Percentiles rank a stretch among this genome's conserved stretches.
Evolutionary conservation across 495 filamentous ascomycete genomes (phyloP).

Genomic region (Geopyxis carbonaria): DNA sequence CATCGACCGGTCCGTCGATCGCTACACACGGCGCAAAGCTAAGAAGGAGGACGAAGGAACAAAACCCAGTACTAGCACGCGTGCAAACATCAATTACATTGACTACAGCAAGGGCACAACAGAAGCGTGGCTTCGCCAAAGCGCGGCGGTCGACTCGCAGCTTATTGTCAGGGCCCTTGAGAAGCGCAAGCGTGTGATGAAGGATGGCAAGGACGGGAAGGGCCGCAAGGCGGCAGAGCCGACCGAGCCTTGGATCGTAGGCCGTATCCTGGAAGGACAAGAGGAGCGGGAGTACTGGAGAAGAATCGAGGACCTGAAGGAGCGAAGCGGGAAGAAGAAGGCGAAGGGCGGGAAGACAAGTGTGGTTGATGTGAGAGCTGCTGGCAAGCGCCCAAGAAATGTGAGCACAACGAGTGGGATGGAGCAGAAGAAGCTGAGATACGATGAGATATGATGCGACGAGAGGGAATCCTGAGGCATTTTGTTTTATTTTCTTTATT

Average conservation of each 20-base stretch:
- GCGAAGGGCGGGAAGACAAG: not conserved
- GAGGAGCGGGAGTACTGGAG: conserved; percentile 22
- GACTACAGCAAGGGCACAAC: conserved; percentile 20
- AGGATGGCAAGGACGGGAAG: conserved; percentile 15
- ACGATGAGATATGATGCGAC: no score
- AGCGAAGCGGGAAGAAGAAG: not conserved
- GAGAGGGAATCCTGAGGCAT: no score
- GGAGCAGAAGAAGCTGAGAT: no score
- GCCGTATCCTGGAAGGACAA: conserved; percentile 13
- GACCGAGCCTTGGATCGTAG: conserved; percentile 13
- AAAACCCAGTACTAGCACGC: not conserved
- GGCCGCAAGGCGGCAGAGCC: conserved; percentile 16
- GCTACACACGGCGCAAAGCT: conserved; percentile 13
- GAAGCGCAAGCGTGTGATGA: conserved; percentile 19
- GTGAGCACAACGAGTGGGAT: no score
- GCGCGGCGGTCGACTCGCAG: conserved; percentile 13
- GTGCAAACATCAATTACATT: conserved; percentile 19
- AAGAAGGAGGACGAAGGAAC: conserved; percentile 5
- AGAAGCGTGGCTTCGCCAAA: conserved; percentile 16
- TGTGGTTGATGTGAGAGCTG: not conserved
- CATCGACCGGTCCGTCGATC: conserved; percentile 13
- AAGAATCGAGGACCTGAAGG: conserved; percentile 7
- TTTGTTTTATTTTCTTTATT: no score
- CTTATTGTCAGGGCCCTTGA: conserved; percentile 15
- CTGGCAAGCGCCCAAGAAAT: conserved; percentile 2